A percentile compares a stretch with the other conserved stretches of the same genome.
phyloP scores from a whole-genome alignment of 768 basidiomycete genomes.

The Tephrocybe sp. region DNA sequence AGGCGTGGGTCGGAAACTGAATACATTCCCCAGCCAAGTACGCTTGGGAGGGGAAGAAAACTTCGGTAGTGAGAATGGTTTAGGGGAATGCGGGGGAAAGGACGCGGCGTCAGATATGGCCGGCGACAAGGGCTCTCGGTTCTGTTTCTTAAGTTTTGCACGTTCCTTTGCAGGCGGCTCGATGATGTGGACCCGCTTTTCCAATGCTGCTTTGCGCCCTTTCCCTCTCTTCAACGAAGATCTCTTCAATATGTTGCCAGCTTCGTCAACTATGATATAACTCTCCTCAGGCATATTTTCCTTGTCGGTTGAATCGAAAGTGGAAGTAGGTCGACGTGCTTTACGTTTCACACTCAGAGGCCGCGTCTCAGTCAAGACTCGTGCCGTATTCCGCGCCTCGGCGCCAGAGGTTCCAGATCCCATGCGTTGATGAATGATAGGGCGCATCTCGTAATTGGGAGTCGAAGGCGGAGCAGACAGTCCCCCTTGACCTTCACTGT shows the following conservation, averaged over 20 bases:
- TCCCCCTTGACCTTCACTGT: conserved; percentile 1
- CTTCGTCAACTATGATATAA: conserved; percentile 14
- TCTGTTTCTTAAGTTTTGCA: conserved; percentile 34
- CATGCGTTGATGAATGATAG: neutral
- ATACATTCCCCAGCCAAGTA: conserved; percentile 86
- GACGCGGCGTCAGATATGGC: conserved; percentile 47
- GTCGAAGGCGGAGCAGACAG: conserved; percentile 14
- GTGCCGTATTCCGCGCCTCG: conserved; percentile 25
- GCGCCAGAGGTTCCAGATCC: conserved; percentile 5
- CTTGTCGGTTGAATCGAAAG: conserved; percentile 42
- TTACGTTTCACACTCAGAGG: conserved; percentile 48
- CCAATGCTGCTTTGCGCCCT: conserved; percentile 24
- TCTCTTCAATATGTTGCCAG: conserved; percentile 33
- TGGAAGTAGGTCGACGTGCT: conserved; percentile 22
- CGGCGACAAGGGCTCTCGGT: conserved; percentile 26
- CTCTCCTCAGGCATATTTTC: conserved; percentile 46
- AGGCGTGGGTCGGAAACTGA: conserved; percentile 76
- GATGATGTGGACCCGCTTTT: conserved; percentile 50
- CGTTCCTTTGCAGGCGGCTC: conserved; percentile 37
- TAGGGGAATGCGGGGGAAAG: conserved; percentile 32
- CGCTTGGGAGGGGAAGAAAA: conserved; percentile 51
- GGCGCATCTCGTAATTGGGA: conserved; percentile 6
- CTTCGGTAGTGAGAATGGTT: conserved; percentile 37
- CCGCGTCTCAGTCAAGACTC: conserved; percentile 30
- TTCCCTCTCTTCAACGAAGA: conserved; percentile 45